Evolutionary conservation across 257 asterid genomes (phyloP).

Genomic region (Capsicum chinense): DNA sequence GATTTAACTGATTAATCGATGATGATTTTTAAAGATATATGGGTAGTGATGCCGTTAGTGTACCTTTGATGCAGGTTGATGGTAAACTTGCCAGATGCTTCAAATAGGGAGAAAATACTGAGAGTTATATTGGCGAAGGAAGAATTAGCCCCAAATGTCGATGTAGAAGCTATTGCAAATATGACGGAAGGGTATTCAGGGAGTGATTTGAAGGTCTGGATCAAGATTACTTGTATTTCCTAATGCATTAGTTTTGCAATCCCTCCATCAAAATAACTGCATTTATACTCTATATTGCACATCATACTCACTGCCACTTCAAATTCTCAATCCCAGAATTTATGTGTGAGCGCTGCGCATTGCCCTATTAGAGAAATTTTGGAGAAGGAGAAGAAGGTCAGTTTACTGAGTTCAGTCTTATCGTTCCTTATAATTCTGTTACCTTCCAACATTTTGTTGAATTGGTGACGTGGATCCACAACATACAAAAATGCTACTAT

Average conservation of each 20-base stretch:
- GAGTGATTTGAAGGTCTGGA: conserved; percentile 89
- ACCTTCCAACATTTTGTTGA: conserved; percentile 19
- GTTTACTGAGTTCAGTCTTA: conserved; percentile 21
- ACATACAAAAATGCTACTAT: conserved; percentile 11
- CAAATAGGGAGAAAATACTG: conserved; percentile 70
- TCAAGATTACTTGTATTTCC: conserved; percentile 24
- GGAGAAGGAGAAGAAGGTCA: conserved; percentile 66
- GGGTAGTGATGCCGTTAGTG: conserved; percentile 11
- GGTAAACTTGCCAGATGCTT: conserved; percentile 90
- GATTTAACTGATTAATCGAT: conserved; percentile 21
- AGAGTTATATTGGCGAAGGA: conserved; percentile 75
- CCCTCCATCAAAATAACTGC: background rate
- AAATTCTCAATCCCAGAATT: conserved; percentile 49
- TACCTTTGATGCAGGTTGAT: conserved; percentile 62
- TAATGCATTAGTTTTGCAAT: conserved; percentile 17
- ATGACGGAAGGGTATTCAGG: conserved; percentile 95
- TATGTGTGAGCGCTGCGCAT: conserved; percentile 75
- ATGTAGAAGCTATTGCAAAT: conserved; percentile 74
- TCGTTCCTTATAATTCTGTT: conserved; percentile 11
- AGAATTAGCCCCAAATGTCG: conserved; percentile 64
- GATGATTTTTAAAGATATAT: background rate
- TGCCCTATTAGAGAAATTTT: conserved; percentile 74
- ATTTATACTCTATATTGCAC: background rate
- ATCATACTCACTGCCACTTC: conserved; percentile 23
- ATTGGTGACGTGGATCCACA: conserved; percentile 19